Conservation (phyloP, 371 early-diverging fungal species). For the Umbelopsis sp. region DNA sequence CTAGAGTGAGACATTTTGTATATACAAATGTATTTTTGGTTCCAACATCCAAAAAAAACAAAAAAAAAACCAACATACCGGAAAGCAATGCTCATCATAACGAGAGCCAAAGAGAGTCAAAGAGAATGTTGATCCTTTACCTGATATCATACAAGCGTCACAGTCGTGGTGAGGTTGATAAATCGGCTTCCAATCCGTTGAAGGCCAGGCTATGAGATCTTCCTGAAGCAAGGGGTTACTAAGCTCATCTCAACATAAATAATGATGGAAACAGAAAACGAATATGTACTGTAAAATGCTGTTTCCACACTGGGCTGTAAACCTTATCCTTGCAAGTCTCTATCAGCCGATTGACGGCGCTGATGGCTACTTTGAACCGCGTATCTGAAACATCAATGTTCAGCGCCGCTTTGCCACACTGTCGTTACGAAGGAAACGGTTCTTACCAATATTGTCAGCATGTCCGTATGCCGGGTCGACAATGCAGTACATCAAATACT, state of each 20-base stretch:
- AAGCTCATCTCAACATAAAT: too few relatives aligned
- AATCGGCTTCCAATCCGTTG: not conserved
- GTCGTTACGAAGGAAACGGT: not conserved
- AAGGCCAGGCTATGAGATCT: slow-evolving; percentile 1
- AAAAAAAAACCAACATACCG: not conserved
- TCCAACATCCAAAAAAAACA: not conserved
- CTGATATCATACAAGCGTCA: slow-evolving; percentile 1
- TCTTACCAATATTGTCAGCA: not conserved
- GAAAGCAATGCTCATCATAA: not conserved
- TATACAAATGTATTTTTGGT: not conserved
- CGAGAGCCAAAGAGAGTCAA: not conserved
- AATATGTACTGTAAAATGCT: not conserved
- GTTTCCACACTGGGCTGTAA: slow-evolving; percentile 3
- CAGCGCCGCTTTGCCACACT: not conserved
- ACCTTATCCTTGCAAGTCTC: slow-evolving; percentile 11
- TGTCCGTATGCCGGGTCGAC: not conserved
- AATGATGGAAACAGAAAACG: too few relatives aligned
- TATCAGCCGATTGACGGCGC: not conserved
- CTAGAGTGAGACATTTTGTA: not conserved
- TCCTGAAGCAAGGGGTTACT: not conserved
- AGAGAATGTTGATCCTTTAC: slow-evolving; percentile 5
- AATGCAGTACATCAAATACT: not conserved
- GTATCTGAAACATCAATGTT: slow-evolving; percentile 10
- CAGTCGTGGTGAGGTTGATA: not conserved
- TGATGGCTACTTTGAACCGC: slow-evolving; percentile 11